These are phyloP conservation scores for Cordyceps pruinosa DNA, from an alignment of 2,329 filamentous ascomycete genomes.

Conservation along the genomic window DNA sequence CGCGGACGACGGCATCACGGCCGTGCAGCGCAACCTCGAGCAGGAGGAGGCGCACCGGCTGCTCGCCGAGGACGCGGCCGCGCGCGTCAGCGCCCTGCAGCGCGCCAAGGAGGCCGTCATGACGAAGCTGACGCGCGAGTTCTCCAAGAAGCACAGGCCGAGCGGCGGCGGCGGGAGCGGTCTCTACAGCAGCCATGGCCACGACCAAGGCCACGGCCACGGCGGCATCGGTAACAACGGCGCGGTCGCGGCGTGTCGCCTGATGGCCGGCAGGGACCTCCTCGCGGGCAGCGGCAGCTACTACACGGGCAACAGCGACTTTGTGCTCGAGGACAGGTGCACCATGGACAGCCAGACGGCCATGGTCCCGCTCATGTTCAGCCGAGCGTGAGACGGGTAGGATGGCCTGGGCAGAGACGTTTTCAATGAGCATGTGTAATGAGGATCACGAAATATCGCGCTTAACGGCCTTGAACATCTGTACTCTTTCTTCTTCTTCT, in stretches of 20 bases:
- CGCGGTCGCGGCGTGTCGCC: conserved; percentile 28
- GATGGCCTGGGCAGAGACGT: not conserved
- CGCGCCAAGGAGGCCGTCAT: conserved; percentile 56
- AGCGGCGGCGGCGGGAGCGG: not conserved
- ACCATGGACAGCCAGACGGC: conserved; percentile 46
- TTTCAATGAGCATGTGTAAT: not conserved
- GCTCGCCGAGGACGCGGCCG: conserved; percentile 50
- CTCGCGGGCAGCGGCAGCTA: conserved; percentile 23
- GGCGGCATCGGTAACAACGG: conserved; percentile 18
- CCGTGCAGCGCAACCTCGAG: conserved; percentile 51
- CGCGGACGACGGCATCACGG: conserved; percentile 42
- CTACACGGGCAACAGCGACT: conserved; percentile 25
- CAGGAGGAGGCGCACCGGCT: conserved; percentile 49
- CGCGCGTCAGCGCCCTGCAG: conserved; percentile 47
- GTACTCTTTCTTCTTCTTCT: not conserved
- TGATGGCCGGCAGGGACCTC: conserved; percentile 24
- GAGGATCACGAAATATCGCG: not conserved
- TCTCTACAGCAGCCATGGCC: not conserved
- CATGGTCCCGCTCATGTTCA: conserved; percentile 56
- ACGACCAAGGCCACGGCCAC: not conserved
- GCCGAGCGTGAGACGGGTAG: conserved; percentile 27
- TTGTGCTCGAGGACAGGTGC: conserved; percentile 35
- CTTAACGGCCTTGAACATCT: not conserved
- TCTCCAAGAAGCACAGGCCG: conserved; percentile 27
- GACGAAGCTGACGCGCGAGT: conserved; percentile 51